These are phyloP conservation scores for Solioccasus polychromus DNA, from an alignment of 768 basidiomycete genomes.

Conservation along the genomic window DNA sequence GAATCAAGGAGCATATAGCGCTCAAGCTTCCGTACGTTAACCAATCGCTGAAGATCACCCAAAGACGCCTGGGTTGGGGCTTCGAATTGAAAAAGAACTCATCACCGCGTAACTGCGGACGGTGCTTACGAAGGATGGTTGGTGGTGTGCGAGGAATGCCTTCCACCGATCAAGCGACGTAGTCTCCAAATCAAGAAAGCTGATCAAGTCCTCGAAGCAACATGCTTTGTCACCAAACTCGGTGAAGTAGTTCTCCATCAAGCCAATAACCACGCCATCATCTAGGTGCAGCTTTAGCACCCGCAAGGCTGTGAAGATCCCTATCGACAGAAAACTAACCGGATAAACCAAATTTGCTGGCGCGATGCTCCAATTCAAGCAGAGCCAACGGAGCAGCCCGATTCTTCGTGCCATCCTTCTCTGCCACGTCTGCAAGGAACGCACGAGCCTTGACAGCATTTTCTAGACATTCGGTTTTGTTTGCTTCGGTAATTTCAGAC, in stretches of 20 bases:
- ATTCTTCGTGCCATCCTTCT: slow-evolving; percentile 67
- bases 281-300: slow-evolving; percentile 36
- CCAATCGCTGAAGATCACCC: slow-evolving; percentile 58
- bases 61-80: slow-evolving; percentile 40
- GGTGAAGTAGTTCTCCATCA: slow-evolving; percentile 68
- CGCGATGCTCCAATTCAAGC: slow-evolving; percentile 71
- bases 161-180: slow-evolving; percentile 51
- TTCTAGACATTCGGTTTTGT: slow-evolving; percentile 37
- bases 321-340: slow-evolving; percentile 26
- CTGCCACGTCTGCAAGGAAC: slow-evolving; percentile 55
- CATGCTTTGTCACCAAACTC: slow-evolving; percentile 77
- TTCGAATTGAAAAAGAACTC: slow-evolving; percentile 15
- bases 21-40: slow-evolving; percentile 74
- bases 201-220: slow-evolving; percentile 82
- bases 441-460: slow-evolving; percentile 43
- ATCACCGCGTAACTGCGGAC: slow-evolving; percentile 6
- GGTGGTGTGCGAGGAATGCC: slow-evolving; percentile 47
- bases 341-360: slow-evolving; percentile 45
- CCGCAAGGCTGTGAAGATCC: not conserved
- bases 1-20: slow-evolving; percentile 53
- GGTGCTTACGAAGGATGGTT: slow-evolving; percentile 47
- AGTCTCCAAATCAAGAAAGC: slow-evolving; percentile 54
- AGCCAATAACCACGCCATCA: slow-evolving; percentile 37
- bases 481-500: slow-evolving; percentile 31
- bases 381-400: slow-evolving; percentile 72